Conservation (phyloP, 371 early-diverging fungal species). For the Sporodiniella umbellata region DNA sequence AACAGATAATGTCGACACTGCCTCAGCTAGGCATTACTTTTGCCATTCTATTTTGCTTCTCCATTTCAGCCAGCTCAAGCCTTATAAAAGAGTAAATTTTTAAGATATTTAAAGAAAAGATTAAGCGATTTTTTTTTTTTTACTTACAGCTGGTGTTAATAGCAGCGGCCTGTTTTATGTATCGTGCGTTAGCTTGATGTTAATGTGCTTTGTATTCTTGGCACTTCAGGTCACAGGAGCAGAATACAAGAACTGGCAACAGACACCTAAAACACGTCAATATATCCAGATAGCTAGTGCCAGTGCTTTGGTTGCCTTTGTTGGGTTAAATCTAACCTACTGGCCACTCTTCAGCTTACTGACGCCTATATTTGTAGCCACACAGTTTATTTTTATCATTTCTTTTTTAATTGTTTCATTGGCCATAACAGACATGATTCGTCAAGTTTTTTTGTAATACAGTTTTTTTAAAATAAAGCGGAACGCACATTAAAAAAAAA, state of each 20-base stretch:
- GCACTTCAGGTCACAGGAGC: conserved; percentile 15
- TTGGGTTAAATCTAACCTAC: conserved; percentile 13
- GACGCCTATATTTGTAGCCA: conserved; percentile 11
- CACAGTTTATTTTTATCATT: not conserved
- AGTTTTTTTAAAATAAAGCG: not conserved
- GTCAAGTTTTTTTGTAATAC: not conserved
- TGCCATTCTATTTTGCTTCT: conserved; percentile 12
- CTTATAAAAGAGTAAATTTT: not conserved
- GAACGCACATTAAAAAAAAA: not conserved
- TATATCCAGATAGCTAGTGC: conserved; percentile 21
- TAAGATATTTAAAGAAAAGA: too few relatives aligned
- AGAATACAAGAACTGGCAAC: conserved; percentile 25
- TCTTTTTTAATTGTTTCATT: not conserved
- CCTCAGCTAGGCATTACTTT: conserved; percentile 21
- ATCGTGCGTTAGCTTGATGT: conserved; percentile 1
- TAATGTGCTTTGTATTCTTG: conserved; percentile 11
- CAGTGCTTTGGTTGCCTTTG: conserved; percentile 12
- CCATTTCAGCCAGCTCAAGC: not conserved
- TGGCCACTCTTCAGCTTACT: conserved; percentile 18
- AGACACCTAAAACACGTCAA: conserved; percentile 11
- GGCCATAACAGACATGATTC: not conserved
- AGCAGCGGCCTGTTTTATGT: conserved; percentile 9
- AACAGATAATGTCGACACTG: conserved; percentile 9
- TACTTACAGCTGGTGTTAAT: not conserved
- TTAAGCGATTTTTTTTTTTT: too few relatives aligned